Conservation (phyloP, 2,329 filamentous ascomycete species). For the Arthroderma uncinatum region DNA sequence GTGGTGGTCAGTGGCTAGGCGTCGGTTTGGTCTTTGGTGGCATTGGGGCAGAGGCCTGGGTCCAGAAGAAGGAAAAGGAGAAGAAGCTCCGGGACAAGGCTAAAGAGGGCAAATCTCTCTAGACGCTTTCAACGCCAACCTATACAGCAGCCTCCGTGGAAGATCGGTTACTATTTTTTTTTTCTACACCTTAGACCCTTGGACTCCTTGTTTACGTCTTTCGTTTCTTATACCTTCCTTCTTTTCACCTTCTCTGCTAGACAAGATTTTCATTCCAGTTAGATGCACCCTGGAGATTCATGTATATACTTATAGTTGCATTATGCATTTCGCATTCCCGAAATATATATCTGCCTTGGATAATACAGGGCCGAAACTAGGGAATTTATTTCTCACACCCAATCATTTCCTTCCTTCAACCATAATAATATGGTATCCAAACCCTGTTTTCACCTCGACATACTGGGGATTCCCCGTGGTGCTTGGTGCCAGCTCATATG, state of each 20-base stretch:
- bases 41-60: constrained; percentile 78
- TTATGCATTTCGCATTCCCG: background rate
- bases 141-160: background rate
- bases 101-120: constrained; percentile 13
- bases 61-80: constrained; percentile 71
- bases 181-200: background rate
- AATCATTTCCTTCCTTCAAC: constrained; percentile 50
- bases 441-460: constrained; percentile 50
- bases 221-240: background rate
- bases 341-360: background rate
- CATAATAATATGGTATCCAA: constrained; percentile 60
- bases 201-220: background rate
- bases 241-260: background rate
- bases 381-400: background rate
- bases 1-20: constrained; percentile 83
- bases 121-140: background rate
- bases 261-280: background rate
- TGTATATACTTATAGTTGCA: constrained; percentile 5
- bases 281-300: background rate
- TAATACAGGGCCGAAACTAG: background rate
- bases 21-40: constrained; percentile 90
- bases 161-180: background rate
- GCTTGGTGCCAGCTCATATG: constrained; percentile 51
- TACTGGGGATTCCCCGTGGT: constrained; percentile 51
- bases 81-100: constrained; percentile 59